Conservation (phyloP, 1,284 basidiomycete genomes). For the Pascua sp. region DNA sequence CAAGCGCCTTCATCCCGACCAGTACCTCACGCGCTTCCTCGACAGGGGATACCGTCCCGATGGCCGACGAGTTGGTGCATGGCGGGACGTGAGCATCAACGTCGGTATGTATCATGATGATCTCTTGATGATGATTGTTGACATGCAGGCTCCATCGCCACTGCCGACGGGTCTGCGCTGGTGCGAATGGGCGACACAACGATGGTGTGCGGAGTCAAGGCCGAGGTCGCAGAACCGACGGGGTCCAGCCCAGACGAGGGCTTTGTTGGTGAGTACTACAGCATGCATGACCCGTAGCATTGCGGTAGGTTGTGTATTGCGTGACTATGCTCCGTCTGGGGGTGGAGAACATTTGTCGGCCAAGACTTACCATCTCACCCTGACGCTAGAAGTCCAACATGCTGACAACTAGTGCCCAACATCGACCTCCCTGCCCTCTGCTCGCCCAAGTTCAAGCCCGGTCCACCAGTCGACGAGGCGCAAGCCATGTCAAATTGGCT, state of each 20-base stretch:
- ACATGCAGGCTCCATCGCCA: constrained; percentile 72
- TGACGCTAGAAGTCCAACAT: background rate
- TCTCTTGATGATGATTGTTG: background rate
- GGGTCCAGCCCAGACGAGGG: constrained; percentile 69
- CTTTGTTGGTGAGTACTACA: constrained; percentile 64
- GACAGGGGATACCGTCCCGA: constrained; percentile 69
- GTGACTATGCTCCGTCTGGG: background rate
- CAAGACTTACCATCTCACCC: too few species aligned
- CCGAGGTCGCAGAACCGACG: constrained; percentile 86
- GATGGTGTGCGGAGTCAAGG: constrained; percentile 87
- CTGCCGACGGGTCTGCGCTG: constrained; percentile 83
- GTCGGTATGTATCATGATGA: constrained; percentile 57
- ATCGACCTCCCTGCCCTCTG: constrained; percentile 89
- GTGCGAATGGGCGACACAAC: constrained; percentile 87
- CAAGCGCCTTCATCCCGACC: constrained; percentile 73
- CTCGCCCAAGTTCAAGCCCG: constrained; percentile 88
- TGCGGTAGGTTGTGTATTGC: too few species aligned
- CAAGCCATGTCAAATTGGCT: constrained; percentile 80
- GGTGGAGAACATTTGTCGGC: too few species aligned
- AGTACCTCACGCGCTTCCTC: constrained; percentile 75
- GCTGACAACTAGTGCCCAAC: constrained; percentile 62
- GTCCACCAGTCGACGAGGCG: constrained; percentile 86
- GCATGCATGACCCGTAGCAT: too few species aligned
- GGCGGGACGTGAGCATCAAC: constrained; percentile 68
- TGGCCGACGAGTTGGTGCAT: constrained; percentile 61